Conservation (phyloP, 2,329 filamentous ascomycete species). For the Venturia pyrina region DNA sequence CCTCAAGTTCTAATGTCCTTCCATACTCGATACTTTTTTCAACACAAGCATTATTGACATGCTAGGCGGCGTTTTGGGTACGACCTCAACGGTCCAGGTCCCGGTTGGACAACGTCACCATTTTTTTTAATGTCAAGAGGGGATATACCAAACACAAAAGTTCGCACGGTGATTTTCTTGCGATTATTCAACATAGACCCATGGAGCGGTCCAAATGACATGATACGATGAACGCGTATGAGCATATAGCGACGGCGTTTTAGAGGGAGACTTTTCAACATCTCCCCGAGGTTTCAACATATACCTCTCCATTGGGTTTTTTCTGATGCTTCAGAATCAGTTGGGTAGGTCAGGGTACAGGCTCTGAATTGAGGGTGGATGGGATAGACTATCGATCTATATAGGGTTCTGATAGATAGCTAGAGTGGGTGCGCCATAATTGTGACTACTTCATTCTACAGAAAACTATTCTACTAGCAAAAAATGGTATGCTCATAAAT, state of each 20-base stretch:
- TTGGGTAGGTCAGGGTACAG: not conserved
- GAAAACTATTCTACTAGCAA: too few species aligned
- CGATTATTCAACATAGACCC: conserved; percentile 14
- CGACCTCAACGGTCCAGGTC: not conserved
- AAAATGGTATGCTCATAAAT: too few species aligned
- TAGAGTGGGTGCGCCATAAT: not conserved
- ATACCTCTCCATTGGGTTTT: conserved; percentile 7
- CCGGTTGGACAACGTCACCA: not conserved
- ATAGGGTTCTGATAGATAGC: not conserved
- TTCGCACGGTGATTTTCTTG: conserved; percentile 5
- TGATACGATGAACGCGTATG: not conserved
- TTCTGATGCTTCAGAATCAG: not conserved
- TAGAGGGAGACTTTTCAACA: conserved; percentile 14
- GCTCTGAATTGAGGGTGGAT: not conserved
- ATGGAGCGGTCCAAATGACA: conserved; percentile 10
- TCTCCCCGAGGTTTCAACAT: conserved; percentile 10
- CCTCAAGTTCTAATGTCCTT: conserved; percentile 67
- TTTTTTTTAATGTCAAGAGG: not conserved
- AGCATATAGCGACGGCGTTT: conserved; percentile 14
- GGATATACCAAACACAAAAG: conserved; percentile 6
- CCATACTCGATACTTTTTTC: conserved; percentile 6
- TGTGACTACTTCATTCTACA: too few species aligned
- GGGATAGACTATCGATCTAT: not conserved
- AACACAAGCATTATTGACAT: conserved; percentile 2
- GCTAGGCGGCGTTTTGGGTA: conserved; percentile 9